Evolutionary conservation across 257 asterid species (phyloP).

Genomic region (Nicotiana sylvestris): DNA sequence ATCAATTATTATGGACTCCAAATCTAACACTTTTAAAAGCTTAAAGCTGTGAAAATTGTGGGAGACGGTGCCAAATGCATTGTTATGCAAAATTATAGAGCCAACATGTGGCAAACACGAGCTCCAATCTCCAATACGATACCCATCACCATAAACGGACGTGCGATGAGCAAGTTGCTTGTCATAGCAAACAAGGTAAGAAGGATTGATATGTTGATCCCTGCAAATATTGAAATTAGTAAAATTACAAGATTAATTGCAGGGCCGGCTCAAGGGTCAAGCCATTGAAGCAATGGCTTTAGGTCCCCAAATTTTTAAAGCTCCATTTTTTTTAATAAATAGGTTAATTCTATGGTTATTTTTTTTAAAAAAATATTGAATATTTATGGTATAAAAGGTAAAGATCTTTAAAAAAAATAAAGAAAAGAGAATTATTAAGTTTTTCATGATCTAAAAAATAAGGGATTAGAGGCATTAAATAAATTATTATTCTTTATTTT

Average conservation of each 20-base stretch:
- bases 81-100: neutral
- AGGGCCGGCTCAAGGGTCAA: too few relatives aligned
- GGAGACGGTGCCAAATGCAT: neutral
- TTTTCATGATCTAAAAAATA: too few relatives aligned
- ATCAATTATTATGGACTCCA: neutral
- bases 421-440: too few relatives aligned
- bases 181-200: neutral
- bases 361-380: too few relatives aligned
- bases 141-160: neutral
- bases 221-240: neutral
- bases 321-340: too few relatives aligned
- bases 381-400: too few relatives aligned
- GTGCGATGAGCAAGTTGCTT: neutral
- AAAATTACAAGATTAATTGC: neutral
- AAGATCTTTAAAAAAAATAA: too few relatives aligned
- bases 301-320: too few relatives aligned
- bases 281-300: too few relatives aligned
- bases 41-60: neutral
- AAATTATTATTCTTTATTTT: too few relatives aligned
- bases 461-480: too few relatives aligned
- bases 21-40: slow-evolving; percentile 16
- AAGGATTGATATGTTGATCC: neutral
- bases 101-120: neutral
- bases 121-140: neutral
- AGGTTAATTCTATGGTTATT: too few relatives aligned